Conservation (phyloP, 345 rosid species). For the Nasturtium officinale region DNA sequence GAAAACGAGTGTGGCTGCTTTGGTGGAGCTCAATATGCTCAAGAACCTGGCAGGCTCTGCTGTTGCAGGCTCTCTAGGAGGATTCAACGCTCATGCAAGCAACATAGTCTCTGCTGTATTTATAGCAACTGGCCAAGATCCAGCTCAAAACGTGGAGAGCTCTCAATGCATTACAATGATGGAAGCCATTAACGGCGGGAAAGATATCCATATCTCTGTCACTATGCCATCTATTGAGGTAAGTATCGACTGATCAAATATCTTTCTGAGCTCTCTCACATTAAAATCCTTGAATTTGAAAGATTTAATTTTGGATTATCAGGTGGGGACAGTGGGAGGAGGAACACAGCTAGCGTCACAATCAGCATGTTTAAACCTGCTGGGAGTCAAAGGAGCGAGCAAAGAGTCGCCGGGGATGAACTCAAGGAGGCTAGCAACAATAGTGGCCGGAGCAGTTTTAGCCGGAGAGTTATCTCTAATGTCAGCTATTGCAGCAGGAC, state of each 20-base stretch:
- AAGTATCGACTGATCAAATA: not conserved
- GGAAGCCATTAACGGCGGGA: conserved; percentile 82
- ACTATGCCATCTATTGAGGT: conserved; percentile 92
- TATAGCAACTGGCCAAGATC: conserved; percentile 91
- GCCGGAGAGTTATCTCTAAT: conserved; percentile 85
- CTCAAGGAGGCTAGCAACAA: conserved; percentile 66
- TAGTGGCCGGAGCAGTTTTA: conserved; percentile 81
- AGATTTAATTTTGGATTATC: not conserved
- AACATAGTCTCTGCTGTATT: conserved; percentile 84
- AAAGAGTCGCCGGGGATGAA: conserved; percentile 70
- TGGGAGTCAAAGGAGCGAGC: conserved; percentile 79
- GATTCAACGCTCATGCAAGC: conserved; percentile 89
- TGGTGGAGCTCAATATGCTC: conserved; percentile 82
- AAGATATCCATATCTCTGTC: conserved; percentile 79
- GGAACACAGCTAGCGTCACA: conserved; percentile 91
- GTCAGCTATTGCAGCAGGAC: conserved; percentile 93
- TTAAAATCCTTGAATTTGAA: not conserved
- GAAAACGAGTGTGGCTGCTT: conserved; percentile 70
- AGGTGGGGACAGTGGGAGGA: conserved; percentile 93
- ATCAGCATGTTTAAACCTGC: conserved; percentile 79
- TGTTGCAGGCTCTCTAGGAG: conserved; percentile 83
- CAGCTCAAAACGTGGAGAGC: conserved; percentile 87
- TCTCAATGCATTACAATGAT: conserved; percentile 93
- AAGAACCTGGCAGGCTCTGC: conserved; percentile 89
- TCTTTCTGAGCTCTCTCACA: not conserved